A percentile compares a stretch with the other conserved stretches of the same genome.
phyloP scores from a whole-genome alignment of 2,329 filamentous ascomycete genomes.

The Dothistroma pini region DNA sequence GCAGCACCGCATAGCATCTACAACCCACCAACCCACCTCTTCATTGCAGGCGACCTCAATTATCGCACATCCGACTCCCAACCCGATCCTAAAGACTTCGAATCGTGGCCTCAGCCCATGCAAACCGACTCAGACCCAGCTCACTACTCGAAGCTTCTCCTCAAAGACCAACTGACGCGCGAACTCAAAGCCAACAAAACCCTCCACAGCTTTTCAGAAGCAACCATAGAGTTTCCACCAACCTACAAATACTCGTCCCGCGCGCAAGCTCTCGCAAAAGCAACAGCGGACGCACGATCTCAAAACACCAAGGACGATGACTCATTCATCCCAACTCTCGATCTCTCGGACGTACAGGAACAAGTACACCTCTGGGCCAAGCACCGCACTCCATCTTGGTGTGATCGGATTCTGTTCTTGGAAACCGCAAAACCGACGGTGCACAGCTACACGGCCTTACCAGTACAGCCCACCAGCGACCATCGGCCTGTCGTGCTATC shows the following conservation, averaged over 20 bases:
- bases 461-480: slow-evolving; percentile 77
- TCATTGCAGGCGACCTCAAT: slow-evolving; percentile 89
- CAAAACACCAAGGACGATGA: slow-evolving; percentile 34
- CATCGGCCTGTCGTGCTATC: slow-evolving; percentile 80
- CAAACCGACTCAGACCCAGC: slow-evolving; percentile 49
- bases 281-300: slow-evolving; percentile 20
- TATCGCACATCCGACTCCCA: slow-evolving; percentile 79
- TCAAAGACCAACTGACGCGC: slow-evolving; percentile 71
- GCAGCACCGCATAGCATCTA: slow-evolving; percentile 54
- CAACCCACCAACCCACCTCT: slow-evolving; percentile 69
- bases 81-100: slow-evolving; percentile 49
- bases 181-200: slow-evolving; percentile 68
- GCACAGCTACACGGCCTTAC: slow-evolving; percentile 67
- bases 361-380: slow-evolving; percentile 57
- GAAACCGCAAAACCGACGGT: slow-evolving; percentile 42
- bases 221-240: slow-evolving; percentile 73
- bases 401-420: slow-evolving; percentile 81
- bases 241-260: slow-evolving; percentile 81
- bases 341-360: slow-evolving; percentile 19
- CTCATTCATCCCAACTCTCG: slow-evolving; percentile 21
- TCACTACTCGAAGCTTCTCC: slow-evolving; percentile 65
- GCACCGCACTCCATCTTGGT: slow-evolving; percentile 90
- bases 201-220: slow-evolving; percentile 74
- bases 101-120: slow-evolving; percentile 60
- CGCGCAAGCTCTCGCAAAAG: slow-evolving; percentile 31